Base-by-base conservation (phyloP, 441 rosid species). In the Geranium incanum region DNA sequence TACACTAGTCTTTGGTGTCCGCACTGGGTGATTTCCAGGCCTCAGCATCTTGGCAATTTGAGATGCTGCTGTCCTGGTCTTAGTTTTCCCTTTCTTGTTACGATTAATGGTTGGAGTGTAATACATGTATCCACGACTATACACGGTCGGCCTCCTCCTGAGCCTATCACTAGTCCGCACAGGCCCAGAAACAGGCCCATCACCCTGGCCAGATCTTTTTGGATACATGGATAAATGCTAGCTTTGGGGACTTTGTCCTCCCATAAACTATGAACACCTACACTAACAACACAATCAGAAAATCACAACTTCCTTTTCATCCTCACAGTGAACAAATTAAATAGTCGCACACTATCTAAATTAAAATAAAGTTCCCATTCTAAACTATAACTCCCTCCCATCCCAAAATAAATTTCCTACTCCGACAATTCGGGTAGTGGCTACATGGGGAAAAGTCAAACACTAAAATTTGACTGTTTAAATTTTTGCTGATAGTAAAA, bases 111-210 rank as follows among this genome's bases (percentile, higher is more conserved):
- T 85, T 36, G 89, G 89, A 66, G 86, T 65, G 77, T 91, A 92
- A 81, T 89, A 92, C 73, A 83, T 72, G 78, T 78, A 89, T 13
- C 88, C 69, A 36, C 96, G 91, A 73, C 83, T 84, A 74, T 76
- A 89, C 59, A 75, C 43, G 80, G 86, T 90, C 16, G 99, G 98
- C 80, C 96, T 87, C 76, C 95, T 86, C 87, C 89, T 86, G 78
- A 89, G 93, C 87, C 99, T 92, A 78, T 86, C 92, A 64, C 99
- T 95, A 18, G 92, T 86, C 62, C 99, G 96, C 48, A 95, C 88
- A 63, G 99, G 96, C 90, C 90, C 75, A 21, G 89, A 63, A 77
- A 73, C 89, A 76, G 96, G 81, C 78, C 89, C 98, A 85, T 90
- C 96, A 82, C 93, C 98, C 82, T 85, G 89, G 79, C 86, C 81